Evolutionary conservation across 352 stramenopile genomes (phyloP).

Genomic region (Globisporangium recalcitrans): DNA sequence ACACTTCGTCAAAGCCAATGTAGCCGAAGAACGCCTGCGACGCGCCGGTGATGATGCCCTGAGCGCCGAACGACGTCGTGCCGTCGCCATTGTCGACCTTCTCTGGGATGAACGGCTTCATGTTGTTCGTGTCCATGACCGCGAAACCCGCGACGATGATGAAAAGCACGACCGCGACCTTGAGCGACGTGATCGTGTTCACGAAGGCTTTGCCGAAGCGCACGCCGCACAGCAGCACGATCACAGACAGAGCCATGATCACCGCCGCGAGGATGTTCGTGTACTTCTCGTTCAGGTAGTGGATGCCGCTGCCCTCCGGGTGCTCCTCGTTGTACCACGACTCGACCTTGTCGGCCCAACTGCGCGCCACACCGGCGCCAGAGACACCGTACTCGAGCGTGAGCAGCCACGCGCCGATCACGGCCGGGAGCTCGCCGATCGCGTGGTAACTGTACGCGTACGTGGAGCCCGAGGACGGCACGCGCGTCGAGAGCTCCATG

Average conservation of each 20-base stretch:
- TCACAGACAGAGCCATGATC: slow-evolving; percentile 65
- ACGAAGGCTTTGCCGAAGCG: slow-evolving; percentile 89
- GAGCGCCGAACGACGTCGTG: slow-evolving; percentile 24
- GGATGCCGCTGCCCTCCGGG: slow-evolving; percentile 22
- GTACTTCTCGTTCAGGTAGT: slow-evolving; percentile 59
- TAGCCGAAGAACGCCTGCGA: slow-evolving; percentile 91
- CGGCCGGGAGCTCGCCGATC: slow-evolving; percentile 90
- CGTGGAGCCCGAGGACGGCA: slow-evolving; percentile 86
- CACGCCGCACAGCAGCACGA: slow-evolving; percentile 75
- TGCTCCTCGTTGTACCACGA: slow-evolving; percentile 51
- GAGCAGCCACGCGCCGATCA: slow-evolving; percentile 82
- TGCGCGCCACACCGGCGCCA: slow-evolving; percentile 86
- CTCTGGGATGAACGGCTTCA: slow-evolving; percentile 72
- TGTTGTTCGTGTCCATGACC: slow-evolving; percentile 74
- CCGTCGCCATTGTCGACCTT: background rate
- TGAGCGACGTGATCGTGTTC: slow-evolving; percentile 82
- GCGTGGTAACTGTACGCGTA: slow-evolving; percentile 93
- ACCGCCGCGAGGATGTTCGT: slow-evolving; percentile 57
- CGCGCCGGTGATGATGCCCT: slow-evolving; percentile 66
- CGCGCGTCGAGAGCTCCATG: slow-evolving; percentile 84
- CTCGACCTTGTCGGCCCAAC: slow-evolving; percentile 90
- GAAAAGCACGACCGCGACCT: slow-evolving; percentile 85
- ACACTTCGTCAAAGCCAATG: slow-evolving; percentile 93
- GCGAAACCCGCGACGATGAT: slow-evolving; percentile 89
- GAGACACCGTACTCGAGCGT: slow-evolving; percentile 93